Evolutionary conservation across 2,329 filamentous ascomycete species (phyloP).

Genomic region (Fusarium odoratissimum): DNA sequence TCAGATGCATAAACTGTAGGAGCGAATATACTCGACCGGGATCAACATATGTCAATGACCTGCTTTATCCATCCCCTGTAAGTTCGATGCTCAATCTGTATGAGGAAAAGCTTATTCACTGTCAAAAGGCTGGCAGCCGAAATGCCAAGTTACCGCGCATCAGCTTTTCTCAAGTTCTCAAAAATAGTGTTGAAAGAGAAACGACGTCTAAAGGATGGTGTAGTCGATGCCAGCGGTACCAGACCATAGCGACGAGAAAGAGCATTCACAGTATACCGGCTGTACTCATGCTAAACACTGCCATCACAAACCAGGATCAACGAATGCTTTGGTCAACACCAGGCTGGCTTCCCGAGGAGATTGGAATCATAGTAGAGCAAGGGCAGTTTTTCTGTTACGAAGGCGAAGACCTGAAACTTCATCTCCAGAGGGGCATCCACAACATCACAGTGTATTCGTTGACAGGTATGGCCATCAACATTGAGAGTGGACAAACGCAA

Average conservation of each 20-base stretch:
- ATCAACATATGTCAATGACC: constrained; percentile 84
- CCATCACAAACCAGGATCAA: constrained; percentile 77
- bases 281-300: constrained; percentile 90
- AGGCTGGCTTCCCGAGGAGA: constrained; percentile 92
- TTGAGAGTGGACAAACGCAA: constrained; percentile 85
- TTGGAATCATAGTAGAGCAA: constrained; percentile 89
- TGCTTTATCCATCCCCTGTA: constrained; percentile 76
- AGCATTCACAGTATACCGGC: constrained; percentile 84
- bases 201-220: constrained; percentile 94
- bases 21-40: constrained; percentile 87
- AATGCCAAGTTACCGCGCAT: constrained; percentile 64
- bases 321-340: constrained; percentile 88
- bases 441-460: constrained; percentile 91
- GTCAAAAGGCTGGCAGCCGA: constrained; percentile 60
- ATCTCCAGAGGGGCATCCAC: constrained; percentile 81
- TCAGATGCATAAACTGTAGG: constrained; percentile 86
- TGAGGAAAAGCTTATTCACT: constrained; percentile 9
- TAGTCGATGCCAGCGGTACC: constrained; percentile 88
- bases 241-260: constrained; percentile 86
- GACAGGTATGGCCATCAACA: constrained; percentile 88
- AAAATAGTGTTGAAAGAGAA: constrained; percentile 90
- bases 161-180: constrained; percentile 91
- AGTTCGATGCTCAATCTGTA: constrained; percentile 17
- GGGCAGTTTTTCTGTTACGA: constrained; percentile 97
- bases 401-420: constrained; percentile 85